Percentiles rank a stretch among this genome's conserved stretches.
Conservation (phyloP, 768 basidiomycete species). For the Botryobasidium botryosum region DNA sequence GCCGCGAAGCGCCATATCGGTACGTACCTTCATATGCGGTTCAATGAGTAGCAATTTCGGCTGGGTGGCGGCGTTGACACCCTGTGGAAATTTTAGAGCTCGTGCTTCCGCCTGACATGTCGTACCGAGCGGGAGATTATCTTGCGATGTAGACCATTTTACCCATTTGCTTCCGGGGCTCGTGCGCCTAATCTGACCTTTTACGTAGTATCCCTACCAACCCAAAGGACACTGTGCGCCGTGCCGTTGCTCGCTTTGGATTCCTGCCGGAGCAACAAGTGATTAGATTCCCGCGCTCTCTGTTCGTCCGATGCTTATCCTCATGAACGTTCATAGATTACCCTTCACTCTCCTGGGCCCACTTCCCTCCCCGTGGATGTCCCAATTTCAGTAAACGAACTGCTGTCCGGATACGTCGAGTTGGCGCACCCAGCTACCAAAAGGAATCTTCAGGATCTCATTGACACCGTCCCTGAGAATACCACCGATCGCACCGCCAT, state of each 20-base stretch:
- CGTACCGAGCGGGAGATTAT: slow-evolving; percentile 31
- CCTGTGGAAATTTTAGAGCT: no score
- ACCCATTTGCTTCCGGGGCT: no score
- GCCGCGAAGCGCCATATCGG: slow-evolving; percentile 29
- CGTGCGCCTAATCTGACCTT: no score
- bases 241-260: background rate
- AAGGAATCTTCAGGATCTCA: slow-evolving; percentile 24
- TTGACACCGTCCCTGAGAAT: slow-evolving; percentile 16
- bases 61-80: no score
- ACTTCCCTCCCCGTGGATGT: slow-evolving; percentile 26
- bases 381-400: slow-evolving; percentile 22
- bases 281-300: background rate
- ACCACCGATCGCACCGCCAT: slow-evolving; percentile 18
- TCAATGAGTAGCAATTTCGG: no score
- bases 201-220: no score
- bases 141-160: slow-evolving; percentile 31
- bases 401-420: slow-evolving; percentile 32
- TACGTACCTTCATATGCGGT: no score
- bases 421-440: slow-evolving; percentile 31
- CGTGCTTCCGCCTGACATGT: slow-evolving; percentile 24
- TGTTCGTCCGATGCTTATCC: background rate
- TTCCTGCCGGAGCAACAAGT: background rate
- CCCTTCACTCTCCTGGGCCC: slow-evolving; percentile 23
- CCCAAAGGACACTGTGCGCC: background rate
- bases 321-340: slow-evolving; percentile 17